A percentile compares a stretch with the other conserved stretches of the same genome.
Conservation (phyloP, 192 early-diverging fungal species). For the Spizellomyces punctatus region DNA sequence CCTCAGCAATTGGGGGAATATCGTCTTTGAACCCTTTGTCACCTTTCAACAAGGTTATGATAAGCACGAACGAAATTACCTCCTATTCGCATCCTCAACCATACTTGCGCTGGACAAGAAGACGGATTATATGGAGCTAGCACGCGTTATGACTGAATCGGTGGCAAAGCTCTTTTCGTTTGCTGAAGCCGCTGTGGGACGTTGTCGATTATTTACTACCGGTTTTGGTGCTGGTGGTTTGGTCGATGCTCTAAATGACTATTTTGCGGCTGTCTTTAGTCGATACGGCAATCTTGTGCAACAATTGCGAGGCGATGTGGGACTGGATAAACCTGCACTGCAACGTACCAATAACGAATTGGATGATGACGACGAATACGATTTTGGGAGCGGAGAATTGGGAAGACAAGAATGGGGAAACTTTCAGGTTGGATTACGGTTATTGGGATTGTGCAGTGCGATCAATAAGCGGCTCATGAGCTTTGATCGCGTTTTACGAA, state of each 20-base stretch:
- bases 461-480: constrained; percentile 44
- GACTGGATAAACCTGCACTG: constrained; percentile 26
- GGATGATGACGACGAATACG: constrained; percentile 28
- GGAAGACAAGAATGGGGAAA: constrained; percentile 58
- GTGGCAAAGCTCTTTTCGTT: constrained; percentile 45
- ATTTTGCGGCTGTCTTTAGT: constrained; percentile 48
- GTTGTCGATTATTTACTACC: constrained; percentile 63
- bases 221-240: constrained; percentile 63
- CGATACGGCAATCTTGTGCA: constrained; percentile 46
- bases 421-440: constrained; percentile 68
- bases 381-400: constrained; percentile 48
- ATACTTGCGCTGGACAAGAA: constrained; percentile 30
- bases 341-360: constrained; percentile 3
- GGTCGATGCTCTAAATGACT: constrained; percentile 54
- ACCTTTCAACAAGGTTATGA: constrained; percentile 64
- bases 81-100: constrained; percentile 26
- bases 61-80: constrained; percentile 54
- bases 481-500: constrained; percentile 39
- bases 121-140: constrained; percentile 38
- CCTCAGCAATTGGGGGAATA: constrained; percentile 55
- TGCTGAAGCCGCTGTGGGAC: constrained; percentile 47
- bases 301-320: constrained; percentile 42
- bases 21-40: constrained; percentile 69
- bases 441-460: constrained; percentile 57
- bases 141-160: constrained; percentile 51